phyloP scores from a whole-genome alignment of 495 filamentous ascomycete species.

The Aspergillus saccharolyticus region DNA sequence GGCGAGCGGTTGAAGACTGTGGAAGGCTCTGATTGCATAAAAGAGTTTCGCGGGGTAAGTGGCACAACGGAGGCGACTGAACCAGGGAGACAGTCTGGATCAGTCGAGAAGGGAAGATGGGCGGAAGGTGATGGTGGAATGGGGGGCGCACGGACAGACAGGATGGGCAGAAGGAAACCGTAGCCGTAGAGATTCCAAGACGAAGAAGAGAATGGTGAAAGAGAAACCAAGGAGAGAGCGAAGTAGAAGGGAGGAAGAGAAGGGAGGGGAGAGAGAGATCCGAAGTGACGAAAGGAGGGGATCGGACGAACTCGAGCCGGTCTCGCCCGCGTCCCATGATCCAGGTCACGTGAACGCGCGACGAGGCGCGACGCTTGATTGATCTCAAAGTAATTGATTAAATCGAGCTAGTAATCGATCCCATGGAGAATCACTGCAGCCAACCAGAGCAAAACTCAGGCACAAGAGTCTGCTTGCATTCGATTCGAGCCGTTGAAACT shows the following conservation, averaged over 20 bases:
- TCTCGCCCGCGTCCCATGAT: constrained; percentile 5
- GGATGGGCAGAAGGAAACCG: neutral
- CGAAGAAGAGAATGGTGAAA: no score
- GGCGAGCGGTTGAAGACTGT: constrained; percentile 53
- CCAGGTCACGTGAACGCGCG: constrained; percentile 18
- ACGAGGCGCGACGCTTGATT: neutral
- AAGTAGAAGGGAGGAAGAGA: constrained; percentile 1
- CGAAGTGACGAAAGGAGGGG: neutral
- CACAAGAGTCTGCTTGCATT: neutral
- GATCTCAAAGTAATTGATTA: no score
- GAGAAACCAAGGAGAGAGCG: no score
- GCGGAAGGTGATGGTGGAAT: neutral
- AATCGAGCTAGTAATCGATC: no score
- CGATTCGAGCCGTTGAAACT: no score
- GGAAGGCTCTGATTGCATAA: constrained; percentile 85
- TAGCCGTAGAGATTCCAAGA: constrained; percentile 1
- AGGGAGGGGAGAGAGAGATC: neutral
- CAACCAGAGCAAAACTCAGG: no score
- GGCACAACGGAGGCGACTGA: constrained; percentile 56
- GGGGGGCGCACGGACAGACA: neutral
- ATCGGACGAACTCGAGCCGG: constrained; percentile 1
- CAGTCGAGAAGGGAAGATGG: constrained; percentile 30
- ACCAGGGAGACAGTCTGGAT: constrained; percentile 45
- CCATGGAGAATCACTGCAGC: no score
- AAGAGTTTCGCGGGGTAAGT: constrained; percentile 49